These are phyloP conservation scores for Eimeria zaria DNA, from an alignment of 169 alveolate species.

Conservation along the genomic window DNA sequence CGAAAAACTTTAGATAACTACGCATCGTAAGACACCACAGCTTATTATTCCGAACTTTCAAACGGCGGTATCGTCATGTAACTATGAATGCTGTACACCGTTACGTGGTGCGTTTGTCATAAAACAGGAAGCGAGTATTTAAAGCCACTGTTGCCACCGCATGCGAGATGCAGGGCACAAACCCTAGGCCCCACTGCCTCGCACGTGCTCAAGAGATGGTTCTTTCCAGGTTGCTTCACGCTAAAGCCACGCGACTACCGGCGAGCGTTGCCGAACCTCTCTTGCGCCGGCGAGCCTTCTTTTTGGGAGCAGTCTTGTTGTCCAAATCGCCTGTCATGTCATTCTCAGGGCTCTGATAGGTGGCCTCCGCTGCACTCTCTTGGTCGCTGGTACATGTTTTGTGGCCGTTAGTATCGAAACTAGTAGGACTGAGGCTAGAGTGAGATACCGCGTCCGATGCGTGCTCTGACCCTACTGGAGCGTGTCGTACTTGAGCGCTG, in stretches of 20 bases:
- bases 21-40: background rate
- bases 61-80: background rate
- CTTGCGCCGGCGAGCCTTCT: conserved; percentile 1
- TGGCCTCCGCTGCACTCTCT: background rate
- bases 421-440: background rate
- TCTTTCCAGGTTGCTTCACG: background rate
- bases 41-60: background rate
- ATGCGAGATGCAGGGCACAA: background rate
- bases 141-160: background rate
- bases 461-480: background rate
- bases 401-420: background rate
- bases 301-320: background rate
- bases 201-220: background rate
- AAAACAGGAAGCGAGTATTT: background rate
- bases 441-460: background rate
- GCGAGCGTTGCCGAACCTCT: background rate
- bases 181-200: background rate
- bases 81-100: background rate
- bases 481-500: background rate
- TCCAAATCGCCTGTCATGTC: background rate
- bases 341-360: background rate
- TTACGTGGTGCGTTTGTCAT: conserved; percentile 6
- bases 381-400: conserved; percentile 18
- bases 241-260: conserved; percentile 59
- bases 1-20: background rate